A percentile compares a stretch with the other conserved stretches of the same genome.
Evolutionary conservation across 768 basidiomycete species (phyloP).

Genomic region (Cytidiella melzeri): DNA sequence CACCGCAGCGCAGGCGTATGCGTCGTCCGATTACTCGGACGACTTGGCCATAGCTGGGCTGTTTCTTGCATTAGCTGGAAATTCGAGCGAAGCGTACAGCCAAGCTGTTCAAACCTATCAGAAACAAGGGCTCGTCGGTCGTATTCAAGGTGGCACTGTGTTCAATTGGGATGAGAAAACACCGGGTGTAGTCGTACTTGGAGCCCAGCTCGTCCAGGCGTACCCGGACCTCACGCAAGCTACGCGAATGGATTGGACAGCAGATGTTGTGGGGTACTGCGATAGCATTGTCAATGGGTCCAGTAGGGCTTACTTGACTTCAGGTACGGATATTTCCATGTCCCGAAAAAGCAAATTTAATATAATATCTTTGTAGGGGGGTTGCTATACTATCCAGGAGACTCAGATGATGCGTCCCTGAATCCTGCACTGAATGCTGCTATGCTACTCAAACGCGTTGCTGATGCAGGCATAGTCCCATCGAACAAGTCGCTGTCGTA

Average conservation of each 20-base stretch:
- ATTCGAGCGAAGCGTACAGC: constrained; percentile 50
- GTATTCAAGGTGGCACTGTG: constrained; percentile 36
- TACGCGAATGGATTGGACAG: constrained; percentile 58
- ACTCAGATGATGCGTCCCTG: constrained; percentile 72
- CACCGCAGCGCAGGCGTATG: constrained; percentile 54
- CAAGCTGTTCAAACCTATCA: constrained; percentile 38
- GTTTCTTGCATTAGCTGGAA: constrained; percentile 67
- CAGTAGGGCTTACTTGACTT: constrained; percentile 51
- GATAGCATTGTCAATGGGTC: constrained; percentile 60
- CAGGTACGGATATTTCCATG: constrained; percentile 38
- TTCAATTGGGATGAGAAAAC: constrained; percentile 91
- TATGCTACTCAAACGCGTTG: constrained; percentile 76
- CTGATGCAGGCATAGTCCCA: constrained; percentile 53
- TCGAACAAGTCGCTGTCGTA: constrained; percentile 53
- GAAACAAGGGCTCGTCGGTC: constrained; percentile 42
- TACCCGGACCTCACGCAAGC: constrained; percentile 40
- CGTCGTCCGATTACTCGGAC: constrained; percentile 66
- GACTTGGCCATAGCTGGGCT: constrained; percentile 74
- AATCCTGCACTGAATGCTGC: constrained; percentile 87
- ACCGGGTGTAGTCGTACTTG: constrained; percentile 70
- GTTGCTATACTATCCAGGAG: constrained; percentile 74
- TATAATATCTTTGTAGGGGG: constrained; percentile 53
- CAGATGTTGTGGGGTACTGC: constrained; percentile 67
- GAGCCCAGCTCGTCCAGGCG: constrained; percentile 63
- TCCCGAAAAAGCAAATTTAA: no score